Conservation (phyloP, 2,329 filamentous ascomycete genomes). For the Exophiala aquamarina region DNA sequence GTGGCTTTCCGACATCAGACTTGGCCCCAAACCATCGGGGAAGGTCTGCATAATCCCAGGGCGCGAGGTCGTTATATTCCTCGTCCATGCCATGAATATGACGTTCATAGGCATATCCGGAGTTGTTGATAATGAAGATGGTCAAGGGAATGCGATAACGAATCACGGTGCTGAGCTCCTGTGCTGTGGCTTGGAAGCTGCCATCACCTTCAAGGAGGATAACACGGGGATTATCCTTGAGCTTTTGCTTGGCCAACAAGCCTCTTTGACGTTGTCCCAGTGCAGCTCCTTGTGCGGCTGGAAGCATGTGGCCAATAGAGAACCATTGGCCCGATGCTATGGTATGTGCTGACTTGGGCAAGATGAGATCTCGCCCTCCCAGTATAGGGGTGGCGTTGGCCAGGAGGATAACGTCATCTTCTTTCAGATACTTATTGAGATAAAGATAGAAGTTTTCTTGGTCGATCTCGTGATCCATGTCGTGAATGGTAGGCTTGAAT, state of each 20-base stretch:
- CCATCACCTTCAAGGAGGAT: slow-evolving; percentile 90
- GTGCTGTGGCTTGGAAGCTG: slow-evolving; percentile 78
- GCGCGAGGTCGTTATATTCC: slow-evolving; percentile 75
- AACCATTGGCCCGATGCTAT: slow-evolving; percentile 77
- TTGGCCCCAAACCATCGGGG: slow-evolving; percentile 67
- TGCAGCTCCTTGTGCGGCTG: slow-evolving; percentile 66
- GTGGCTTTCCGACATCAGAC: slow-evolving; percentile 40
- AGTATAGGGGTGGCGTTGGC: slow-evolving; percentile 89
- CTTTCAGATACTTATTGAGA: slow-evolving; percentile 69
- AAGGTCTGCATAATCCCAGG: slow-evolving; percentile 72
- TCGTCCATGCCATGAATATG: slow-evolving; percentile 82
- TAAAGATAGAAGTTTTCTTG: slow-evolving; percentile 69
- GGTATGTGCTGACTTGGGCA: slow-evolving; percentile 74
- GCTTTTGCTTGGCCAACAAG: slow-evolving; percentile 34
- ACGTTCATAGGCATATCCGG: slow-evolving; percentile 86
- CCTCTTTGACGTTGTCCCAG: slow-evolving; percentile 50
- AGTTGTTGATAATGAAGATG: slow-evolving; percentile 83
- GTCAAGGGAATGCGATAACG: slow-evolving; percentile 72
- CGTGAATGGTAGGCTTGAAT: slow-evolving; percentile 12
- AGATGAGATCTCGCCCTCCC: slow-evolving; percentile 81
- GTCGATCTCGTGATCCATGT: slow-evolving; percentile 39
- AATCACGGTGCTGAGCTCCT: slow-evolving; percentile 79
- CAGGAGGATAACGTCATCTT: slow-evolving; percentile 76
- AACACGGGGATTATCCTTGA: too few species aligned
- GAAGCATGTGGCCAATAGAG: slow-evolving; percentile 65